A percentile compares a stretch with the other conserved stretches of the same genome.
Evolutionary conservation across 2,329 filamentous ascomycete genomes (phyloP).

Genomic region (Ustilaginoidea virens): DNA sequence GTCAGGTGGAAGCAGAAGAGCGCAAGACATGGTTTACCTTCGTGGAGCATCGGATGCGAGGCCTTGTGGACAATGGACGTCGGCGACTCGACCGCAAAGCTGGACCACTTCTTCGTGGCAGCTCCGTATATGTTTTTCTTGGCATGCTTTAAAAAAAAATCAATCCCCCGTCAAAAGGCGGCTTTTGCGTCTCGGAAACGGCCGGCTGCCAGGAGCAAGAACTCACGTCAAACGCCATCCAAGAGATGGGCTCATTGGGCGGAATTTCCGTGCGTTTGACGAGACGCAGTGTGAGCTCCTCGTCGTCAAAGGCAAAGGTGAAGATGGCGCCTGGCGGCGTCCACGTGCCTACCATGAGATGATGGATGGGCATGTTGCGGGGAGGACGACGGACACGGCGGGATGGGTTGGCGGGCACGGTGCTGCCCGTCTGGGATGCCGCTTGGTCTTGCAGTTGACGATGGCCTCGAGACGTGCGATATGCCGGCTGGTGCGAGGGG

Average conservation of each 20-base stretch:
- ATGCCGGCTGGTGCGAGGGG: no score
- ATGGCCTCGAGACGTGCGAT: no score
- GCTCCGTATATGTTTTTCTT: slow-evolving; percentile 79
- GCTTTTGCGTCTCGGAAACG: not conserved
- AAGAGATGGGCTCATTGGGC: slow-evolving; percentile 74
- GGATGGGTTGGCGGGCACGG: no score
- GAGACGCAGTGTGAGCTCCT: slow-evolving; percentile 56
- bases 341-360: slow-evolving; percentile 88
- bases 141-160: slow-evolving; percentile 39
- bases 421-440: no score
- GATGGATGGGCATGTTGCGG: slow-evolving; percentile 56
- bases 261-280: slow-evolving; percentile 72
- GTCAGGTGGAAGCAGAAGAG: not conserved
- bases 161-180: not conserved
- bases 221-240: slow-evolving; percentile 80
- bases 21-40: no score
- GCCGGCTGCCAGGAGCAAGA: not conserved
- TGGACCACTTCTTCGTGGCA: slow-evolving; percentile 88
- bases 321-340: slow-evolving; percentile 81
- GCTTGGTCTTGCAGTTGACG: no score
- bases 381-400: slow-evolving; percentile 3
- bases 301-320: slow-evolving; percentile 76
- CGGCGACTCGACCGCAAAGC: slow-evolving; percentile 60
- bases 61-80: slow-evolving; percentile 60
- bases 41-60: slow-evolving; percentile 60